Base-by-base conservation (phyloP, 305 asterid species). In the Solanum chacoense region DNA sequence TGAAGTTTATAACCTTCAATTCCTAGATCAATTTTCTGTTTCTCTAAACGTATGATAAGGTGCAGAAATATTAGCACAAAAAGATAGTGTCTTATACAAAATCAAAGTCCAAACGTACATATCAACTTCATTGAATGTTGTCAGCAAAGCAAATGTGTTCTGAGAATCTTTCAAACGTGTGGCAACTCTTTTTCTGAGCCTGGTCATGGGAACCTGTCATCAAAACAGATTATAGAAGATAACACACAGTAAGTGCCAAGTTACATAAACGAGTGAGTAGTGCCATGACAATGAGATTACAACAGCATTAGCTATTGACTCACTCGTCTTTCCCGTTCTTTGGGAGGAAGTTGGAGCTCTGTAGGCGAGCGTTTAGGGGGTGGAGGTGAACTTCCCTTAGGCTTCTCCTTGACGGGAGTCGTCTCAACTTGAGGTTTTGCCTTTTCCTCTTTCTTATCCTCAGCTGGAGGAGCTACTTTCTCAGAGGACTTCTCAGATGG, bases 101-200 rank as follows among this genome's bases (percentile, higher is more conserved):
- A 50, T 24, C 59, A 80, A 65, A 20, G 11, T 88, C 42, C 55
- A 50, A 93, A 91, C 98, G 93, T 92, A 97, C 99, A 97, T 97
- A 89, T 97, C 99, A 89, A 97, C 98, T 96, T 97, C 99, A 90
- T 97, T 97, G 93, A 96, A 96, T 73, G 99, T 97, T 34, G 99
- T 97, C 93, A 96, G 88, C 95, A 96, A 86, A 20, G 99, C 99
- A 92, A 95, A 97, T 87, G 99, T 97, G 92, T 97, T 97, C 85
- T 96, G 99, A 85, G 99, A 96, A 93, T 97, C 99, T 92, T 97
- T 96, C 97, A 96, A 91, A 88, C 99, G 95, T 0, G 96, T 92
- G 84, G 98, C 98, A 88, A 97, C 98, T 85, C 99, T 87, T 91
- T 98, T 96, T 91, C 99, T 93, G 81, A 98, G 97, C 93, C 99